Percentiles rank a stretch among this genome's conserved stretches.
Conservation (phyloP, 192 early-diverging fungal species). For the Entophlyctis luteolus region DNA sequence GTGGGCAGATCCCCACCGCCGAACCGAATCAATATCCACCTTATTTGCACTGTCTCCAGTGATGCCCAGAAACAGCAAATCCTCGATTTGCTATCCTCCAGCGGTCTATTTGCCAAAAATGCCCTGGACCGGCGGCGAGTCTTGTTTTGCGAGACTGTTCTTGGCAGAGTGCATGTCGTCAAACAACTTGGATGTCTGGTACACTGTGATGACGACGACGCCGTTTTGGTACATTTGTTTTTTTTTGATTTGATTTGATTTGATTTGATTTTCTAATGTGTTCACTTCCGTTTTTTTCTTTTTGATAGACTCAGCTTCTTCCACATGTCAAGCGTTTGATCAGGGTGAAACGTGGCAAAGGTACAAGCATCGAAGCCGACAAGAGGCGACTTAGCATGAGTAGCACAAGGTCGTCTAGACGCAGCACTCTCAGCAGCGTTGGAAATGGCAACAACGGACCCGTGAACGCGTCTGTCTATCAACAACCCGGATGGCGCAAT, state of each 20-base stretch:
- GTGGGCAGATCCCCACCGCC: background rate
- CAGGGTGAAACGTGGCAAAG: background rate
- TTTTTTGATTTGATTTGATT: background rate
- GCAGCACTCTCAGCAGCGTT: background rate
- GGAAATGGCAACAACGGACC: background rate
- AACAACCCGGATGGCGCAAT: background rate
- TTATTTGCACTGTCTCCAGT: background rate
- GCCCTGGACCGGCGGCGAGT: constrained; percentile 61
- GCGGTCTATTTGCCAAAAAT: constrained; percentile 6
- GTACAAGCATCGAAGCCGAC: background rate
- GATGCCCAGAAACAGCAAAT: background rate
- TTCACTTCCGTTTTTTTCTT: no score
- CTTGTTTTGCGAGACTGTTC: constrained; percentile 66
- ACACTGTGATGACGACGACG: constrained; percentile 58
- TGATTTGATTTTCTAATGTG: no score
- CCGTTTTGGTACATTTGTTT: constrained; percentile 8
- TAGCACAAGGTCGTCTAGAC: background rate
- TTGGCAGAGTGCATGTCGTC: constrained; percentile 66
- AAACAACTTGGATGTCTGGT: constrained; percentile 61
- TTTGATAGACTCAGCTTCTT: background rate
- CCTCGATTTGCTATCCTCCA: background rate
- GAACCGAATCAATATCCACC: background rate
- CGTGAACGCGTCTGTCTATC: background rate
- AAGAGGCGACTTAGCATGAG: background rate
- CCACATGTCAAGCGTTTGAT: constrained; percentile 17